phyloP scores from a whole-genome alignment of 2,329 filamentous ascomycete species.

The Alternaria conjuncta region DNA sequence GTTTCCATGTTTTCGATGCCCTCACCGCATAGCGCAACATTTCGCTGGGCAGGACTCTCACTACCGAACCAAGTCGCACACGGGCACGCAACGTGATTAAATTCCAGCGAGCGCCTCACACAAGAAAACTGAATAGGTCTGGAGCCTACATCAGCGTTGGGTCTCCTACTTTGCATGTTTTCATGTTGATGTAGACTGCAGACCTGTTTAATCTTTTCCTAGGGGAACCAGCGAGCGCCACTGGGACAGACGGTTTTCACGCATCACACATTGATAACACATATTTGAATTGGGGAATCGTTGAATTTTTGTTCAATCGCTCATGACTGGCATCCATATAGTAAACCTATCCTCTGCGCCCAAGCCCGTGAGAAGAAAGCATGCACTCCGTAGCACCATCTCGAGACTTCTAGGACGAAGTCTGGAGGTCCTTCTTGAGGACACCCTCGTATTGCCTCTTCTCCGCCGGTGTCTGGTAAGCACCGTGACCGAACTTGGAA shows the following conservation, averaged over 20 bases:
- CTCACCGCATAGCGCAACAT: background rate
- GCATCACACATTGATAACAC: background rate
- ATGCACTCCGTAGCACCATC: slow-evolving; percentile 34
- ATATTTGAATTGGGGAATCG: slow-evolving; percentile 46
- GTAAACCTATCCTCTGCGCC: slow-evolving; percentile 48
- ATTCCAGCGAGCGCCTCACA: background rate
- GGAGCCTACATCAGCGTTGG: background rate
- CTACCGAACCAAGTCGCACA: background rate
- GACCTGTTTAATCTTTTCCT: background rate
- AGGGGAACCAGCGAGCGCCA: background rate
- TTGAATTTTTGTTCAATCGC: slow-evolving; percentile 45
- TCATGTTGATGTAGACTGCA: background rate
- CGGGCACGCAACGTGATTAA: background rate
- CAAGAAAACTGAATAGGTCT: background rate
- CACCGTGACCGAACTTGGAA: slow-evolving; percentile 99
- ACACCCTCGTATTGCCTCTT: slow-evolving; percentile 98
- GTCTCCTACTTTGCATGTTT: background rate
- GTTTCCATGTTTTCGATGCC: background rate
- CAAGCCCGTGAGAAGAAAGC: slow-evolving; percentile 44
- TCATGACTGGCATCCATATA: slow-evolving; percentile 40
- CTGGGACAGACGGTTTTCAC: background rate
- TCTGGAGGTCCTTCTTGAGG: slow-evolving; percentile 94
- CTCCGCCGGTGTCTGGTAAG: slow-evolving; percentile 97
- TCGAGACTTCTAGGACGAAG: slow-evolving; percentile 57
- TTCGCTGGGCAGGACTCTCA: background rate